Evolutionary conservation across 1,139 yeast species (phyloP).

Genomic region (Lizanozyma gosingica): DNA sequence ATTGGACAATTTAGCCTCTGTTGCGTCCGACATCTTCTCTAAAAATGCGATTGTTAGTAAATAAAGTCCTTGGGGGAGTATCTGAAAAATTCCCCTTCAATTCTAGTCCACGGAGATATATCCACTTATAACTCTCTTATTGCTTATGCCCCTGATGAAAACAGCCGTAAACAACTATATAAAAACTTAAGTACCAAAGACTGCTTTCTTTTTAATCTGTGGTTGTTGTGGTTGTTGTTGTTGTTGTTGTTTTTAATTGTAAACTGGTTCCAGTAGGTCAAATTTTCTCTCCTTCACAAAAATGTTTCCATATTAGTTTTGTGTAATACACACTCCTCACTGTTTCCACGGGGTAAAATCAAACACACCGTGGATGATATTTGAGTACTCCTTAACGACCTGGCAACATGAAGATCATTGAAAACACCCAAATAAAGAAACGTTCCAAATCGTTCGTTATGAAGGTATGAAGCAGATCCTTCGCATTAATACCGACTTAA

Average conservation of each 20-base stretch:
- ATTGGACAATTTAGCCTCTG: constrained; percentile 31
- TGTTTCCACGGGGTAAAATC: no score
- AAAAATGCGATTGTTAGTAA: constrained; percentile 10
- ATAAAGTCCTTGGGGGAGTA: neutral
- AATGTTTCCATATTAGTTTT: neutral
- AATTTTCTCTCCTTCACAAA: neutral
- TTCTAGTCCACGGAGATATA: neutral
- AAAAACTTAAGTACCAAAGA: neutral
- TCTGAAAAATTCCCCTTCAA: constrained; percentile 1
- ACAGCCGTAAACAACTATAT: neutral
- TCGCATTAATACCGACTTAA: no score
- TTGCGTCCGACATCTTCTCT: constrained; percentile 27
- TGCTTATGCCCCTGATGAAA: neutral
- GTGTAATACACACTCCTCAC: no score
- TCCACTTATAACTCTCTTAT: neutral
- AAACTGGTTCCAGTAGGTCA: neutral
- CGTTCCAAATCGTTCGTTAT: no score
- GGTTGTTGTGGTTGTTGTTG: neutral
- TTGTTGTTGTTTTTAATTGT: neutral
- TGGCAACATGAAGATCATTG: no score
- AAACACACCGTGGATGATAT: no score
- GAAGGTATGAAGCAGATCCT: no score
- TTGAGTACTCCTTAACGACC: no score
- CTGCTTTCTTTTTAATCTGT: neutral
- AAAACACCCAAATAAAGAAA: no score